Base-by-base conservation (phyloP, 2,329 filamentous ascomycete genomes). In the Aspergillus sp. region DNA sequence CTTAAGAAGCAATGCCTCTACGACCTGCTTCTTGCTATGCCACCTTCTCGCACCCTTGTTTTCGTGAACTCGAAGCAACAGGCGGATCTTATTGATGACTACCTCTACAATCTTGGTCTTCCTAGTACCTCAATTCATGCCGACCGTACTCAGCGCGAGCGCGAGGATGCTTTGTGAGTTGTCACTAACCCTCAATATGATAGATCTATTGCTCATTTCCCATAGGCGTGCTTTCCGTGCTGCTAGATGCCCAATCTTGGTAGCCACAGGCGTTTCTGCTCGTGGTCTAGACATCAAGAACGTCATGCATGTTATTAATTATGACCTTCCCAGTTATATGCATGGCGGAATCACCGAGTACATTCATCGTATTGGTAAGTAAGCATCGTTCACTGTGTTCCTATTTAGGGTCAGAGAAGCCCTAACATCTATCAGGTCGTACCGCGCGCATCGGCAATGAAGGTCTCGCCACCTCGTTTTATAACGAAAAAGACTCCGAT, bases 331-430 rank as follows among this genome's bases (percentile, higher is more conserved):
- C 0, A 86, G 82, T 5, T 76, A 81, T 44, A 79, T 86, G 1
- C 83, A 93, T 65, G 92, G 91, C n/a, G 93, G 93, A 2, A 96
- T 97, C 56, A 87, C 90, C 49, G 95, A 98, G 72, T 99, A 98
- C 67, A 87, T 90, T 24, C 95, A 99, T 70, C 91, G 95, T 12
- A 98, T 98, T 70, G 95, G 90, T 91, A 85, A 76, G 82, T 69
- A 23, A 33, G 9, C 9, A 17, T 11, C 14, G 35, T n/a, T 12
- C 6, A 4, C 24, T 23, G 59, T 19, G n/a, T 27, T 8, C 21
- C 43, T 9, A 9, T 23, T n/a, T 8, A n/a, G 6, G 15, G 12
- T 9, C 4, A n/a, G 4, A 23, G 33, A 52, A 9, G 14, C 6
- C 12, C 51, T 58, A 48, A 59, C 27, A 6, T 17, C 17, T 17